Conservation (phyloP, 176 grass and related monocot species). For the Guadua angustifolia region DNA sequence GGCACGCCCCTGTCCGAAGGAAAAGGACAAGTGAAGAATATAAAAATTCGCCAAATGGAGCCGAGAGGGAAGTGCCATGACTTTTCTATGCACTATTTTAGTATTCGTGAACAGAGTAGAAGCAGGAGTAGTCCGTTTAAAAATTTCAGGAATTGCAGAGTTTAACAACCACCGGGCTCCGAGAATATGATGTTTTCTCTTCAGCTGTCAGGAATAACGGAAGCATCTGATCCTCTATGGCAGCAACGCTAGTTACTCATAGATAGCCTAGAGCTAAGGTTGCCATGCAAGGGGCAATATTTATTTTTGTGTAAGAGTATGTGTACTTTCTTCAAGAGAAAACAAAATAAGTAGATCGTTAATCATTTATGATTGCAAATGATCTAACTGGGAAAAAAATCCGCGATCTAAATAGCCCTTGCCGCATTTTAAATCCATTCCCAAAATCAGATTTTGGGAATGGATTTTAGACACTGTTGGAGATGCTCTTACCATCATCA, state of each 20-base stretch:
- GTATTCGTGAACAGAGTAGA: not conserved
- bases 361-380: not conserved
- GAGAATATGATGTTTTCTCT: conserved; percentile 26
- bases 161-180: not conserved
- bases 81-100: not conserved
- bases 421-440: too few species aligned
- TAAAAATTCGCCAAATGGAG: conserved; percentile 13
- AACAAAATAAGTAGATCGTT: not conserved
- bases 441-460: too few species aligned
- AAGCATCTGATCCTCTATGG: conserved; percentile 30
- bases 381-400: not conserved
- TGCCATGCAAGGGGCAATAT: not conserved
- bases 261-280: not conserved
- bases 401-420: too few species aligned
- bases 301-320: not conserved
- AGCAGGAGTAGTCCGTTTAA: not conserved
- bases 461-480: too few species aligned
- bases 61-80: not conserved
- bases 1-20: not conserved
- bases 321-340: not conserved
- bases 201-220: conserved; percentile 39
- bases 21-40: not conserved
- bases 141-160: not conserved
- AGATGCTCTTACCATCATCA: too few species aligned
- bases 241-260: not conserved